Evolutionary conservation across 495 filamentous ascomycete genomes (phyloP), one percentile per base, ranked within the genome.

Genomic region (Aspergillus bertholletiae): DNA sequence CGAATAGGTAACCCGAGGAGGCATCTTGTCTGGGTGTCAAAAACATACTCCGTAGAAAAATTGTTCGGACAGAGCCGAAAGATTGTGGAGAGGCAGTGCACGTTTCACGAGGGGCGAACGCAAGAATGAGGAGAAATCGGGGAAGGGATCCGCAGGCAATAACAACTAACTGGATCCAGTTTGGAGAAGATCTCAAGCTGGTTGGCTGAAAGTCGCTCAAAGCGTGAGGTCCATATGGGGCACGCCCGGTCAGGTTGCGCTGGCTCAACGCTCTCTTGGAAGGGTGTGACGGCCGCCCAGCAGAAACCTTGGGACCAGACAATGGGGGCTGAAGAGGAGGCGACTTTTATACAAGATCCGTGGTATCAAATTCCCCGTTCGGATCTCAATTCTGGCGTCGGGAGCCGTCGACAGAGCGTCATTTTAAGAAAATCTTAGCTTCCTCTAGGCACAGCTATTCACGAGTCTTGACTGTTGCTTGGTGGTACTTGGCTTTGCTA

Each of bases 1-100:
- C 23, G 41, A 56, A 56, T 18, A 49, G 53, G 53, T 9, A 56
- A 44, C 37, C 53, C 53, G 49, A 17, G 5, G 13, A 39, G 26
- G 22, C 3, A 26, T 35, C 39, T 22, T 13, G 37, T 32, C 44
- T 26, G 22, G 22, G 32, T n/a, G n/a, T n/a, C n/a, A n/a, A n/a
- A n/a, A n/a, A n/a, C n/a, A n/a, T 28, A 28, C 26, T 28, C 26
- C 26, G 26, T 28, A 28, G 26, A 5, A 43, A 21, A 35, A 18
- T 32, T 9, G 44, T 26, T 47, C 53, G 35, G 53, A 18, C 47
- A 49, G 2, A 35, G 30, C 47, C 46, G 53, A 56, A 45, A 35
- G 39, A 15, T n/a, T 28, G 46, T 37, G 49, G 28, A 35, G 32
- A 34, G 40, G 18, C 40, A 35, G 51, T 54, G 41, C 51, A 35